Percentiles rank a stretch among this genome's conserved stretches.
Conservation (phyloP, 345 rosid species). For the Eutrema heterophyllum region DNA sequence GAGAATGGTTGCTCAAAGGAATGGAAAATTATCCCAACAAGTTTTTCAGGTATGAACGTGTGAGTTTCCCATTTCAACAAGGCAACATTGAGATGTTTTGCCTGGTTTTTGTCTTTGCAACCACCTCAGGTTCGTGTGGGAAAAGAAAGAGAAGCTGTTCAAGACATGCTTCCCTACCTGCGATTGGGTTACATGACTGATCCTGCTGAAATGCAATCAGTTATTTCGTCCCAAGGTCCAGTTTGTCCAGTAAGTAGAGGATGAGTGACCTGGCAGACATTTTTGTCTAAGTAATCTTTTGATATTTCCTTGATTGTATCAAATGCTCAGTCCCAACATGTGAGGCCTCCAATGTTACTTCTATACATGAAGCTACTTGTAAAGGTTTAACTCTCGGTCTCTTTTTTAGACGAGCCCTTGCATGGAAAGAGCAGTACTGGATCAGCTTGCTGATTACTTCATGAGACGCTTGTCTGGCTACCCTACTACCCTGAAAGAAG, state of each 20-base stretch:
- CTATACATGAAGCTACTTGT: neutral
- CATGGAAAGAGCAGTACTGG: constrained; percentile 86
- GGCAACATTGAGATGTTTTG: constrained; percentile 10
- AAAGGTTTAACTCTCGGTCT: constrained; percentile 10
- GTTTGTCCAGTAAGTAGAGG: constrained; percentile 70
- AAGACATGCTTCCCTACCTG: constrained; percentile 88
- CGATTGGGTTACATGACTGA: constrained; percentile 89
- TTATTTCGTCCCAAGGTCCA: constrained; percentile 95
- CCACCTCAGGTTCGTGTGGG: constrained; percentile 62
- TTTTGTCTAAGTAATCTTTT: neutral
- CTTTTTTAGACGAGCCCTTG: constrained; percentile 78
- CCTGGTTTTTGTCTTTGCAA: constrained; percentile 11
- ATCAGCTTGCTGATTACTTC: constrained; percentile 84
- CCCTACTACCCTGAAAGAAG: constrained; percentile 77
- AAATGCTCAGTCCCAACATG: neutral
- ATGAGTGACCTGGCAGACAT: neutral
- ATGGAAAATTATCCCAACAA: constrained; percentile 75
- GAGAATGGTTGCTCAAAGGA: constrained; percentile 95
- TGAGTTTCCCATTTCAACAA: neutral
- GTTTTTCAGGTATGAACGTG: constrained; percentile 51
- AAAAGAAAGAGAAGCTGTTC: constrained; percentile 79
- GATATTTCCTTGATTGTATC: constrained; percentile 2
- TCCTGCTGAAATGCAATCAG: constrained; percentile 86
- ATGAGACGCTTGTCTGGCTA: constrained; percentile 64
- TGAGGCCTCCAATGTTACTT: neutral